A percentile compares a stretch with the other conserved stretches of the same genome.
Conservation (phyloP, 148 eudicot genomes). For the Rhododendron molle region DNA sequence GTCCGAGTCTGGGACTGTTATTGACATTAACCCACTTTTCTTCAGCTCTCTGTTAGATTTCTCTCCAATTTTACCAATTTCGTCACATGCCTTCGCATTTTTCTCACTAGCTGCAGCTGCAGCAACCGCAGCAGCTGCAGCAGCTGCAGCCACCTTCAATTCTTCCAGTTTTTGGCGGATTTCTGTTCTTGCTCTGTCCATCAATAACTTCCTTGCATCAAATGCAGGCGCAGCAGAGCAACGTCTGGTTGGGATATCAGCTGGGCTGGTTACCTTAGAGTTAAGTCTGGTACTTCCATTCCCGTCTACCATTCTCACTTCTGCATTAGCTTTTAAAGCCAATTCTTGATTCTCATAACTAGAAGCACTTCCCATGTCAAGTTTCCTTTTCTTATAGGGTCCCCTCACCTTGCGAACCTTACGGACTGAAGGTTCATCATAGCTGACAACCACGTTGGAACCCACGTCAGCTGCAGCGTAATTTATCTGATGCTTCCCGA, state of each 20-base stretch:
- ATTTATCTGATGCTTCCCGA: constrained; percentile 26
- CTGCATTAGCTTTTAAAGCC: constrained; percentile 30
- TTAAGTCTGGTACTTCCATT: constrained; percentile 31
- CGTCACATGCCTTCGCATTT: constrained; percentile 20
- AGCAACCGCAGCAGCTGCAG: constrained; percentile 18
- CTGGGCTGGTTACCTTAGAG: constrained; percentile 28
- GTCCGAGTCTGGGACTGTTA: constrained; percentile 92
- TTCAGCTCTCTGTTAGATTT: constrained; percentile 14
- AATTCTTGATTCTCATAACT: constrained; percentile 30
- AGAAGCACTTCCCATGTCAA: constrained; percentile 34
- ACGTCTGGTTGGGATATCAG: constrained; percentile 31
- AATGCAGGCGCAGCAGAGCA: constrained; percentile 45
- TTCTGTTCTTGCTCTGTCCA: constrained; percentile 65
- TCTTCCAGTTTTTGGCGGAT: constrained; percentile 59
- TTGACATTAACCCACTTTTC: constrained; percentile 46
- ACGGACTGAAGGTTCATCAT: constrained; percentile 28
- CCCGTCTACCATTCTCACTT: constrained; percentile 30
- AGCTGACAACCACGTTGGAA: constrained; percentile 39
- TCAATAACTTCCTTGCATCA: constrained; percentile 63
- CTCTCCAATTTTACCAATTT: constrained; percentile 28
- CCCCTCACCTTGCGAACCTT: constrained; percentile 39
- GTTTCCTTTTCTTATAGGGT: constrained; percentile 71
- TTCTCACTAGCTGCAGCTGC: constrained; percentile 32
- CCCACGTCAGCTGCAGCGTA: constrained; percentile 16
- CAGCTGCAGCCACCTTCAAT: constrained; percentile 36